Conservation (phyloP, 306 rosid genomes). For the Castanea crenata region DNA sequence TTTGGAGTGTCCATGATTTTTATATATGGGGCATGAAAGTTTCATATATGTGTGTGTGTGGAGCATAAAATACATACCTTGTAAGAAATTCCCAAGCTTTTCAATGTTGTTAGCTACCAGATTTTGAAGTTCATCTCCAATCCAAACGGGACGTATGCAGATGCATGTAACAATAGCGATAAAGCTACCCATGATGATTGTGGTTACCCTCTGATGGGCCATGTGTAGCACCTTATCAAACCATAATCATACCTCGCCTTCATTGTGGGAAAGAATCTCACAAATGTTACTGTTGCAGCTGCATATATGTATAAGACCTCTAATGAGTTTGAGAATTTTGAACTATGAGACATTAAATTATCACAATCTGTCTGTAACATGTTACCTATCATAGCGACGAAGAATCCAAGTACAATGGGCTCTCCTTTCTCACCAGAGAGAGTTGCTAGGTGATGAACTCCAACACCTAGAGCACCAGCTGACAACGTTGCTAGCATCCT, state of each 20-base stretch:
- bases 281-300: constrained; percentile 27
- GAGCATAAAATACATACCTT: constrained; percentile 25
- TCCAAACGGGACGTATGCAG: constrained; percentile 49
- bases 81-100: constrained; percentile 35
- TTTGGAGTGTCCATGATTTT: too few relatives aligned
- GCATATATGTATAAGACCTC: constrained; percentile 12
- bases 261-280: constrained; percentile 26
- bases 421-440: constrained; percentile 23
- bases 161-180: constrained; percentile 25
- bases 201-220: constrained; percentile 30
- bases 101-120: constrained; percentile 32
- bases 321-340: neutral
- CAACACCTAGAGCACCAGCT: constrained; percentile 29
- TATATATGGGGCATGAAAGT: neutral
- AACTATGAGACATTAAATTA: neutral
- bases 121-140: constrained; percentile 48
- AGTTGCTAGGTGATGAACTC: constrained; percentile 24
- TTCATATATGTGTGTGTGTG: too few relatives aligned
- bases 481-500: constrained; percentile 23
- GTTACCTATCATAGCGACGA: constrained; percentile 21
- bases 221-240: neutral
- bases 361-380: neutral
- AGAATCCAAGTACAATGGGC: constrained; percentile 16
- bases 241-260: constrained; percentile 42
- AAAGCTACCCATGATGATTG: constrained; percentile 34